Conservation (phyloP, 23 red algal species). For the Gracilaria domingensis region DNA sequence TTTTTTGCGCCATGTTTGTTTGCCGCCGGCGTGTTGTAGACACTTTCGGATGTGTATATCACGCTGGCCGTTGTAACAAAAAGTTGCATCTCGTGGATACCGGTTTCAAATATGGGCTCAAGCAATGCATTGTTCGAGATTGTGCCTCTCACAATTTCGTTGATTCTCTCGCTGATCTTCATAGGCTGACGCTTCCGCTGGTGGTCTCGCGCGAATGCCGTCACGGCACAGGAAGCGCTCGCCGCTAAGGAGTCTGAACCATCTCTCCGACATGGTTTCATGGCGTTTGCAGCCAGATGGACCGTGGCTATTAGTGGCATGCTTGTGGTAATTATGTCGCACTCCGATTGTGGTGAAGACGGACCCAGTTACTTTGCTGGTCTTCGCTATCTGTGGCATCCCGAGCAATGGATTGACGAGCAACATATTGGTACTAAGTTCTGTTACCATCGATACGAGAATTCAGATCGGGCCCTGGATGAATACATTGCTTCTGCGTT, state of each 20-base stretch:
- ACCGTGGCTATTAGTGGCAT: slow-evolving; percentile 15
- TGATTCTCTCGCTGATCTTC: background rate
- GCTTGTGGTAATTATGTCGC: slow-evolving; percentile 16
- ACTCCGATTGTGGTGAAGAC: slow-evolving; percentile 37
- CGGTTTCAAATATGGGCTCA: slow-evolving; percentile 12
- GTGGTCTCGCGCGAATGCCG: slow-evolving; percentile 32
- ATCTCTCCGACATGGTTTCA: slow-evolving; percentile 6
- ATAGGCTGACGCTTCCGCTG: slow-evolving; percentile 43
- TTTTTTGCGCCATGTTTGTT: slow-evolving; percentile 44
- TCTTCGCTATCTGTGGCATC: slow-evolving; percentile 43
- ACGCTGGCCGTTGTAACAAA: slow-evolving; percentile 43
- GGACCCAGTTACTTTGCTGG: slow-evolving; percentile 46
- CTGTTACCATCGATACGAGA: slow-evolving; percentile 19
- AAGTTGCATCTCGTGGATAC: slow-evolving; percentile 45
- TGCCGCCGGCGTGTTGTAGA: slow-evolving; percentile 33
- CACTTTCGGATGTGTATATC: slow-evolving; percentile 16
- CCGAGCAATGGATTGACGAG: slow-evolving; percentile 30
- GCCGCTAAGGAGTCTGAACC: slow-evolving; percentile 1
- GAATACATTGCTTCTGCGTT: slow-evolving; percentile 29
- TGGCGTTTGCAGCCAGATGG: slow-evolving; percentile 42
- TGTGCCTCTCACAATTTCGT: background rate
- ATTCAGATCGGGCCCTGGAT: background rate
- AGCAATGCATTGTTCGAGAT: background rate
- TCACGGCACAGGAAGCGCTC: background rate
- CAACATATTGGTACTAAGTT: slow-evolving; percentile 23